Conservation (phyloP, 306 rosid species). For the Pueraria montana region DNA sequence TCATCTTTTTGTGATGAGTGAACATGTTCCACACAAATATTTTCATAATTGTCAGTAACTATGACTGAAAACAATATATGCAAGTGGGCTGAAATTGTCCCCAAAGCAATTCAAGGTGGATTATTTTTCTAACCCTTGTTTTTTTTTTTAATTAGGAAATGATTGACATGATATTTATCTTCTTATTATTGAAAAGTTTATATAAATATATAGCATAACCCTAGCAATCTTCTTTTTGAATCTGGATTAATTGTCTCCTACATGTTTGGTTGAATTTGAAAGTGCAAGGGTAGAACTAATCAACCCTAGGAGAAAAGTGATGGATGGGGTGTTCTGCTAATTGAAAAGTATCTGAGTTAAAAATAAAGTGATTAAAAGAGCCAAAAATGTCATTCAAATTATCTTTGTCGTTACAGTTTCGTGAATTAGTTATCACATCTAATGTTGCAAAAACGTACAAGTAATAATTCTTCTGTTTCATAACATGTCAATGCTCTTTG, state of each 20-base stretch:
- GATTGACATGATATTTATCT: conserved; percentile 47
- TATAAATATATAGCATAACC: conserved; percentile 39
- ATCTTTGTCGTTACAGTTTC: conserved; percentile 10
- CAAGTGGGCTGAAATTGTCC: conserved; percentile 36
- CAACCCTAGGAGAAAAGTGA: conserved; percentile 41
- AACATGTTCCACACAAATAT: conserved; percentile 39
- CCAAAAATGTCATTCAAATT: conserved; percentile 1
- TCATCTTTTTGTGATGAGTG: conserved; percentile 33
- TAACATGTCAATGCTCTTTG: too few relatives aligned
- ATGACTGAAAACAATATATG: conserved; percentile 26
- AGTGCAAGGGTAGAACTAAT: conserved; percentile 11
- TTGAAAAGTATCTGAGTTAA: conserved; percentile 25
- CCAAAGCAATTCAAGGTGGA: conserved; percentile 38
- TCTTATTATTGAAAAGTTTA: conserved; percentile 32
- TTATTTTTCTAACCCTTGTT: conserved; percentile 1
- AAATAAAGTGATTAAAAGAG: neutral
- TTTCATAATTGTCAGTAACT: conserved; percentile 41
- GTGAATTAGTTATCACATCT: conserved; percentile 22
- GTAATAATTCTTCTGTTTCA: neutral
- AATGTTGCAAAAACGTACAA: conserved; percentile 25
- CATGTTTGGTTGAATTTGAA: conserved; percentile 28
- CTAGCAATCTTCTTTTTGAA: conserved; percentile 49
- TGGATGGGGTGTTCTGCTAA: neutral
- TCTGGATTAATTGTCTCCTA: conserved; percentile 17
- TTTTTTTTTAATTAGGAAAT: neutral